These are phyloP conservation scores for Phytophthora macrochlamydospora DNA, from an alignment of 352 stramenopile species.

Conservation along the genomic window DNA sequence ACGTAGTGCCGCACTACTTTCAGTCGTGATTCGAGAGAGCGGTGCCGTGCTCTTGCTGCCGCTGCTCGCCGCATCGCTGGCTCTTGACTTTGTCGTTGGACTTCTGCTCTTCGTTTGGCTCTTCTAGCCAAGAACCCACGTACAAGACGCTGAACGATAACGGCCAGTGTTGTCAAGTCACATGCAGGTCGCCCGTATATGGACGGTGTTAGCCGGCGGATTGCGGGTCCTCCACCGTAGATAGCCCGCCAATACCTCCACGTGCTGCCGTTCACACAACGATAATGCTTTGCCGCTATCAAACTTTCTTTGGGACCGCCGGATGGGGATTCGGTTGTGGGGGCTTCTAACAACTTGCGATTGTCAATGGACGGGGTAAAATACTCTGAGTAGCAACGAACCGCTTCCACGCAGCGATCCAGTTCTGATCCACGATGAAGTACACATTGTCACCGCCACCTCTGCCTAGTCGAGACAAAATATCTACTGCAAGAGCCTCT, in stretches of 20 bases:
- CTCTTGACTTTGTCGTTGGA: slow-evolving; percentile 23
- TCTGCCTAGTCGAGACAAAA: slow-evolving; percentile 27
- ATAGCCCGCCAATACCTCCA: slow-evolving; percentile 56
- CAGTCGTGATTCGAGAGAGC: slow-evolving; percentile 43
- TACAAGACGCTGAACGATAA: slow-evolving; percentile 50
- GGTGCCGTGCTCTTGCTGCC: slow-evolving; percentile 20
- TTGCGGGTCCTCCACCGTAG: slow-evolving; percentile 54
- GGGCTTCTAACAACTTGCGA: slow-evolving; percentile 21
- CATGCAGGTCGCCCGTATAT: slow-evolving; percentile 49
- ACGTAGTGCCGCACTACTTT: slow-evolving; percentile 58
- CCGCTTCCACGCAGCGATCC: slow-evolving; percentile 56
- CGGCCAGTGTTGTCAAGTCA: slow-evolving; percentile 43
- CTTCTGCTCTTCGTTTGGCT: slow-evolving; percentile 17
- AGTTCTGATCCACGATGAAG: slow-evolving; percentile 43
- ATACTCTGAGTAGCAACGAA: slow-evolving; percentile 32
- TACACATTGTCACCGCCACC: slow-evolving; percentile 25
- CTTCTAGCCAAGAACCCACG: slow-evolving; percentile 55
- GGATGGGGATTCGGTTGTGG: slow-evolving; percentile 1
- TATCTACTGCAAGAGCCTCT: slow-evolving; percentile 55
- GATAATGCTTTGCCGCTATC: slow-evolving; percentile 45
- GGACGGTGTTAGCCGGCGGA: slow-evolving; percentile 45
- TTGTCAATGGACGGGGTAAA: slow-evolving; percentile 30
- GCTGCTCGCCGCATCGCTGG: slow-evolving; percentile 34
- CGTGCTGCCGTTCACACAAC: slow-evolving; percentile 57
- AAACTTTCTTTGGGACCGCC: slow-evolving; percentile 44